A percentile compares a stretch with the other conserved stretches of the same genome.
These are phyloP conservation scores for Dioscorea dumetorum DNA, from an alignment of 106 monocot species.

Conservation along the genomic window DNA sequence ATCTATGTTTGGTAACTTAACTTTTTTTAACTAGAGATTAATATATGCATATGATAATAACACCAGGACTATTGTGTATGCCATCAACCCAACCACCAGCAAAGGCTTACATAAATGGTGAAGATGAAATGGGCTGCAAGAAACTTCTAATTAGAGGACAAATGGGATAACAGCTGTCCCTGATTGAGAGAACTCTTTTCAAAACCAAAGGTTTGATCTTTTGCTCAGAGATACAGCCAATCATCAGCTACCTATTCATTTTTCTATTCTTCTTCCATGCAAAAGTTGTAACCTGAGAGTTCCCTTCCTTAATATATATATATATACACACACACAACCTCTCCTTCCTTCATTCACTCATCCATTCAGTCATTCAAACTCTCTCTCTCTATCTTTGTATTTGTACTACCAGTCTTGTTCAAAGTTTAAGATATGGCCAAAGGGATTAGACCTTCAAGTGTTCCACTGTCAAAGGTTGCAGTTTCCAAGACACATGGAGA, in stretches of 20 bases:
- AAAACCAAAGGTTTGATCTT: background rate
- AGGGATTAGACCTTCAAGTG: slow-evolving; percentile 1
- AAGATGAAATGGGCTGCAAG: background rate
- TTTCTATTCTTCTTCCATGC: slow-evolving; percentile 1
- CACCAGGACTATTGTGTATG: no score
- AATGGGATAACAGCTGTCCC: slow-evolving; percentile 4
- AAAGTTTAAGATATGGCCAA: slow-evolving; percentile 6
- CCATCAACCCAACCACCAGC: no score
- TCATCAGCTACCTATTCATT: slow-evolving; percentile 1
- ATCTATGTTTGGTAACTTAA: no score
- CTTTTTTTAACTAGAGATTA: no score
- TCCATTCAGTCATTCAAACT: background rate
- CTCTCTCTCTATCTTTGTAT: background rate
- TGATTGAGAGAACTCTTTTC: background rate
- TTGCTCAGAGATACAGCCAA: background rate
- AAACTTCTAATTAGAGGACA: background rate
- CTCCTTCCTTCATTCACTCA: background rate
- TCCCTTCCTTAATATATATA: background rate
- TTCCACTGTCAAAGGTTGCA: slow-evolving; percentile 31
- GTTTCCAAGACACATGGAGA: slow-evolving; percentile 42
- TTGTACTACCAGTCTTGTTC: background rate
- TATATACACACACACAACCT: background rate
- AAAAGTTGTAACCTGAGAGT: background rate
- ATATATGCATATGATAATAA: no score
- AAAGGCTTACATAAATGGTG: no score